Evolutionary conservation across 2,329 filamentous ascomycete genomes (phyloP).

Genomic region (Fusarium protoensiforme): DNA sequence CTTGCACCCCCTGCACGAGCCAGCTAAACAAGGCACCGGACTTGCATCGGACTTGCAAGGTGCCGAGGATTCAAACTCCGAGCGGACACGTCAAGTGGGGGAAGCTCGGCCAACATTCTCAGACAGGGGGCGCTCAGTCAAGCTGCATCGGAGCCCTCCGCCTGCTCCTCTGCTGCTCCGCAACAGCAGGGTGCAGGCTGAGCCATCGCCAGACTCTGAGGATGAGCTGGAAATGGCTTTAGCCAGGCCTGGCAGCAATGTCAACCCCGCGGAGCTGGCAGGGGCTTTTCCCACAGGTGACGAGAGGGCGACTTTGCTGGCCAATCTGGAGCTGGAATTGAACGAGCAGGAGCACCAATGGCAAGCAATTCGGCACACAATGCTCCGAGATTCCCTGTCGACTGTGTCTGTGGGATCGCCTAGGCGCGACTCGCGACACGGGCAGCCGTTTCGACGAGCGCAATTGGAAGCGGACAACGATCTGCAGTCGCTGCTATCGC

Average conservation of each 20-base stretch:
- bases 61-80: slow-evolving; percentile 19
- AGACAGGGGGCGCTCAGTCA: slow-evolving; percentile 56
- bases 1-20: slow-evolving; percentile 58
- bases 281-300: slow-evolving; percentile 32
- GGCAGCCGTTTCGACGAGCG: slow-evolving; percentile 23
- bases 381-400: slow-evolving; percentile 63
- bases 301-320: slow-evolving; percentile 61
- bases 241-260: neutral
- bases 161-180: slow-evolving; percentile 66
- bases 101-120: slow-evolving; percentile 70
- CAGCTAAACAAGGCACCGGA: slow-evolving; percentile 17
- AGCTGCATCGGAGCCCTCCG: slow-evolving; percentile 64
- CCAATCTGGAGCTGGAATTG: slow-evolving; percentile 72
- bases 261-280: neutral
- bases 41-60: slow-evolving; percentile 15
- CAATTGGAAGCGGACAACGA: slow-evolving; percentile 28
- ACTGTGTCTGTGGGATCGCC: slow-evolving; percentile 55
- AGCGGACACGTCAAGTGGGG: slow-evolving; percentile 66
- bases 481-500: slow-evolving; percentile 25
- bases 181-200: slow-evolving; percentile 55
- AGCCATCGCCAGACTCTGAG: slow-evolving; percentile 64
- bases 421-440: slow-evolving; percentile 35
- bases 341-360: slow-evolving; percentile 69
- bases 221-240: slow-evolving; percentile 54
- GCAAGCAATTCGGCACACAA: slow-evolving; percentile 65